phyloP scores from a whole-genome alignment of 768 basidiomycete genomes.

The Tricholoma hemisulphureum region DNA sequence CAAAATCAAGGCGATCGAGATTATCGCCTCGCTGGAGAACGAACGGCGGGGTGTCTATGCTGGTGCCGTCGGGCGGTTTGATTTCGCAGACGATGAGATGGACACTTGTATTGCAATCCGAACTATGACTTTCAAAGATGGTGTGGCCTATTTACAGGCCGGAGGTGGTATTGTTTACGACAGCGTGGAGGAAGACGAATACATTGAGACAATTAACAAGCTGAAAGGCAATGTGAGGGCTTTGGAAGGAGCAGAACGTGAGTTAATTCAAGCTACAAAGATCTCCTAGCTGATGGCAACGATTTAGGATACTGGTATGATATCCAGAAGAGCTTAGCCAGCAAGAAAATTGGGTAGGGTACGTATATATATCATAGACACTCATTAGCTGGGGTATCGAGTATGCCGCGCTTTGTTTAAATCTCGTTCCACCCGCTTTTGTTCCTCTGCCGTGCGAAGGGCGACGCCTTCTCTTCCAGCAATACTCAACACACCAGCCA shows the following conservation, averaged over 20 bases:
- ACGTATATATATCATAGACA: conserved; percentile 10
- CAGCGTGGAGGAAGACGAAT: conserved; percentile 97
- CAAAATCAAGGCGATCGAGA: conserved; percentile 97
- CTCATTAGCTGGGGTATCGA: conserved; percentile 3
- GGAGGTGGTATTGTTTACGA: conserved; percentile 98
- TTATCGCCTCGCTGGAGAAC: conserved; percentile 81
- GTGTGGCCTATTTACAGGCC: conserved; percentile 88
- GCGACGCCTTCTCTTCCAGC: conserved; percentile 76
- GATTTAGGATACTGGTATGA: conserved; percentile 67
- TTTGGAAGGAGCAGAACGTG: conserved; percentile 85
- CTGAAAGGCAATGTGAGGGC: conserved; percentile 83
- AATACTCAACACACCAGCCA: conserved; percentile 86
- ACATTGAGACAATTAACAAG: conserved; percentile 94
- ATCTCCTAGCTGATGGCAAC: conserved; percentile 17
- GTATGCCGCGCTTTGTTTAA: conserved; percentile 13
- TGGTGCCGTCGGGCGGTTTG: conserved; percentile 96
- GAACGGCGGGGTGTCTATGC: conserved; percentile 94
- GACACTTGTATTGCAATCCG: conserved; percentile 99
- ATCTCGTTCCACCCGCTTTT: conserved; percentile 25
- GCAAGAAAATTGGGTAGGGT: conserved; percentile 16
- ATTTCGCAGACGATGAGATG: conserved; percentile 92
- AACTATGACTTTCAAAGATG: conserved; percentile 96
- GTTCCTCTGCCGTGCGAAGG: conserved; percentile 37
- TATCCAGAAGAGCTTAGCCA: conserved; percentile 48
- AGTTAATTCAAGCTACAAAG: conserved; percentile 30